Conservation (phyloP, 805 yeast genomes). For the Alloascoidea africana region DNA sequence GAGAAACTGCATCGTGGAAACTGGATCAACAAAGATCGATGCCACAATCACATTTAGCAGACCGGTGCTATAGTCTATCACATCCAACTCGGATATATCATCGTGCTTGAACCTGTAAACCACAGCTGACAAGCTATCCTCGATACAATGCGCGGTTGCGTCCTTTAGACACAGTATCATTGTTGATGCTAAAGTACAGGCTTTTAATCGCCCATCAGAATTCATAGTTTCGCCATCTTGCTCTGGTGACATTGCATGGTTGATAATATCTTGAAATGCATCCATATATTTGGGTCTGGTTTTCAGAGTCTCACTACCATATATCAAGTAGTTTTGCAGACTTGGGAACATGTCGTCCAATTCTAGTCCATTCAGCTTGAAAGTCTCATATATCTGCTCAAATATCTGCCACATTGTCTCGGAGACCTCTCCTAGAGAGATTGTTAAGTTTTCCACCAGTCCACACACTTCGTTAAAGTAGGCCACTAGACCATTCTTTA, state of each 20-base stretch:
- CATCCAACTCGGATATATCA: background rate
- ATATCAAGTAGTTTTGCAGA: slow-evolving; percentile 57
- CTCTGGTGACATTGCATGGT: slow-evolving; percentile 4
- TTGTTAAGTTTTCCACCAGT: slow-evolving; percentile 53
- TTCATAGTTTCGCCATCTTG: background rate
- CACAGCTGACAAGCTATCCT: background rate
- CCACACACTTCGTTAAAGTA: slow-evolving; percentile 68
- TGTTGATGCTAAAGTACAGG: background rate
- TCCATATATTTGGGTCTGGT: slow-evolving; percentile 29
- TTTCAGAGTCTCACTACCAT: slow-evolving; percentile 35
- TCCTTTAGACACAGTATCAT: background rate
- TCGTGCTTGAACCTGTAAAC: background rate
- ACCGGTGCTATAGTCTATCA: slow-evolving; percentile 24
- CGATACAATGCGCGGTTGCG: background rate
- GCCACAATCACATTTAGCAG: slow-evolving; percentile 50
- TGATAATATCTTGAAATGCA: slow-evolving; percentile 36
- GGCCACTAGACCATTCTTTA: slow-evolving; percentile 52
- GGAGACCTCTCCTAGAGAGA: slow-evolving; percentile 41
- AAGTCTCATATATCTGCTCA: slow-evolving; percentile 26
- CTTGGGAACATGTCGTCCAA: slow-evolving; percentile 66
- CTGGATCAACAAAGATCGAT: slow-evolving; percentile 46
- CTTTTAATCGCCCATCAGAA: background rate
- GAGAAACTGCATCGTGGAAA: slow-evolving; percentile 33
- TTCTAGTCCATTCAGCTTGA: slow-evolving; percentile 32
- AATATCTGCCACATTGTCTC: slow-evolving; percentile 67